Conservation (phyloP, 805 yeast genomes). For the Candida coquimbonensis region DNA sequence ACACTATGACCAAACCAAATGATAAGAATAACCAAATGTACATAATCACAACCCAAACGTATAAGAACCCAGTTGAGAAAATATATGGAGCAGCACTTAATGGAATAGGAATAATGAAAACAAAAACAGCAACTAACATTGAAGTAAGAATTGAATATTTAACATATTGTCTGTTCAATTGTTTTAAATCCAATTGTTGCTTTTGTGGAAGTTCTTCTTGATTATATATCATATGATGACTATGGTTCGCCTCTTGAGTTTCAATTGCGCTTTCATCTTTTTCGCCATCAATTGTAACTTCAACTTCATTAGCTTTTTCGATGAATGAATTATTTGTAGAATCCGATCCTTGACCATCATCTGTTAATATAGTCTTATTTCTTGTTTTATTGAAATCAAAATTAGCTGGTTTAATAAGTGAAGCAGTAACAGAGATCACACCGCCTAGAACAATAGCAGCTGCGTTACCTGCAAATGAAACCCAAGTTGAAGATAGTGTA, state of each 20-base stretch:
- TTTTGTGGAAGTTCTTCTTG: constrained; percentile 18
- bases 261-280: background rate
- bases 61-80: constrained; percentile 27
- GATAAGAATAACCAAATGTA: constrained; percentile 31
- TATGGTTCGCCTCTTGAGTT: background rate
- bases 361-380: constrained; percentile 26
- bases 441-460: constrained; percentile 33
- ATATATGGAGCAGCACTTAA: constrained; percentile 29
- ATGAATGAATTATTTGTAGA: background rate
- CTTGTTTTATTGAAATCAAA: constrained; percentile 31
- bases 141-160: constrained; percentile 23
- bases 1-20: constrained; percentile 25
- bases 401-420: constrained; percentile 32
- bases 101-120: constrained; percentile 30
- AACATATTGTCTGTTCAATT: constrained; percentile 26
- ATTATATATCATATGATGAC: background rate
- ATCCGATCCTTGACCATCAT: constrained; percentile 7
- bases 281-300: background rate
- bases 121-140: constrained; percentile 19
- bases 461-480: constrained; percentile 35
- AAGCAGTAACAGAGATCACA: constrained; percentile 24
- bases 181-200: constrained; percentile 21
- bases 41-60: constrained; percentile 26
- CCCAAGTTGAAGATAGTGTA: constrained; percentile 31
- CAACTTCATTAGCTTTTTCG: background rate